Evolutionary conservation across 1,139 yeast species (phyloP).

Genomic region (Zygoascus sp.): DNA sequence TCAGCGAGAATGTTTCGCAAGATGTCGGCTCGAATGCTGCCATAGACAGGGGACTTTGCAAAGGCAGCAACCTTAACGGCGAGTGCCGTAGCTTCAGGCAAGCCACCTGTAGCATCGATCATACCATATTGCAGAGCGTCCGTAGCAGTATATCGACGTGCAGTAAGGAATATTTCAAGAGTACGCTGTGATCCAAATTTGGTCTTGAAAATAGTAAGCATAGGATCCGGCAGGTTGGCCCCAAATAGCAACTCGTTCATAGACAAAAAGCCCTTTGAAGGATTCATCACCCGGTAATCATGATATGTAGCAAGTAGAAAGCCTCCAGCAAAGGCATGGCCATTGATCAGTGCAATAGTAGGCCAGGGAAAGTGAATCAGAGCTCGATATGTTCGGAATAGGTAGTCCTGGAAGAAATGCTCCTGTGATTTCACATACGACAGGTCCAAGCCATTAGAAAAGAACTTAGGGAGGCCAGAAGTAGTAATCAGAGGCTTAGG

Average conservation of each 20-base stretch:
- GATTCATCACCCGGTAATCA: constrained; percentile 40
- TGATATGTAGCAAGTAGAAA: constrained; percentile 38
- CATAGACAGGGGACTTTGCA: constrained; percentile 32
- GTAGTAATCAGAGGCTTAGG: constrained; percentile 37
- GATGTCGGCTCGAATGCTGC: constrained; percentile 30
- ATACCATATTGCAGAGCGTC: constrained; percentile 33
- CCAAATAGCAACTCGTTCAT: constrained; percentile 40
- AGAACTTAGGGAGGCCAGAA: constrained; percentile 36
- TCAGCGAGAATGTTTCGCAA: constrained; percentile 30
- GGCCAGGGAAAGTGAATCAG: constrained; percentile 39
- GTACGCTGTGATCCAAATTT: constrained; percentile 31
- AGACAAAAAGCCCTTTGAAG: constrained; percentile 36
- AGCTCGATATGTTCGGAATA: constrained; percentile 33
- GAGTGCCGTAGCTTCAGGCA: constrained; percentile 31
- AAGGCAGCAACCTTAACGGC: constrained; percentile 23
- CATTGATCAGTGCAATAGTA: constrained; percentile 37
- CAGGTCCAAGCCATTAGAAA: constrained; percentile 39
- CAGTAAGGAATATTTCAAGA: constrained; percentile 32
- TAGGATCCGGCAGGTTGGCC: constrained; percentile 35
- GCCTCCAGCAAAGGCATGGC: constrained; percentile 42
- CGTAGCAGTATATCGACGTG: constrained; percentile 33
- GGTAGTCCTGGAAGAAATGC: constrained; percentile 32
- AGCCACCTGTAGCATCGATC: constrained; percentile 33
- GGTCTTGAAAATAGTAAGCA: constrained; percentile 34
- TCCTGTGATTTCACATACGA: constrained; percentile 33